Conservation (phyloP, 1,284 basidiomycete species). For the Ganoderma sp. region DNA sequence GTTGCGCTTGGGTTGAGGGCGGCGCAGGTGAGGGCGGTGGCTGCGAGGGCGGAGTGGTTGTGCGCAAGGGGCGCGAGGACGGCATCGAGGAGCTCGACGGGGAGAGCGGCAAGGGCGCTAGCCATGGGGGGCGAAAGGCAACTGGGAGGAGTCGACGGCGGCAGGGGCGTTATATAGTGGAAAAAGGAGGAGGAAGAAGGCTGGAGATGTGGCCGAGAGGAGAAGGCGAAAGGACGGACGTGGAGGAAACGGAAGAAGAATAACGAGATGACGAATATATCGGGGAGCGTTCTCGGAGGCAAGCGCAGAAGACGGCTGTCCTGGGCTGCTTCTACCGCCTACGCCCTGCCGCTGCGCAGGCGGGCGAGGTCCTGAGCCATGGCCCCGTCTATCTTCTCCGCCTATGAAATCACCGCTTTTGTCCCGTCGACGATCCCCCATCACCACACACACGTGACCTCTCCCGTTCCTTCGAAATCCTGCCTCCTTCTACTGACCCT, state of each 20-base stretch:
- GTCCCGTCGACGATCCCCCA: conserved; percentile 27
- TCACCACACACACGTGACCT: conserved; percentile 21
- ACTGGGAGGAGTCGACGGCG: neutral
- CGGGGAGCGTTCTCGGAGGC: conserved; percentile 12
- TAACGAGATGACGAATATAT: conserved; percentile 2
- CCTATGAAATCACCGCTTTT: conserved; percentile 17
- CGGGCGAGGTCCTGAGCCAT: neutral
- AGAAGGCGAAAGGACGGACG: conserved; percentile 14
- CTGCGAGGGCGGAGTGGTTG: conserved; percentile 34
- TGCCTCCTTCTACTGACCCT: neutral
- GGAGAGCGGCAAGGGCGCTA: conserved; percentile 38
- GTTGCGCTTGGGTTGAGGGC: conserved; percentile 55
- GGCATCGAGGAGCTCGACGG: conserved; percentile 42
- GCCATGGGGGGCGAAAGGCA: conserved; percentile 32
- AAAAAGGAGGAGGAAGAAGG: conserved; percentile 8
- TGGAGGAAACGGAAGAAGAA: conserved; percentile 4
- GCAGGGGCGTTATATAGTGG: conserved; percentile 17
- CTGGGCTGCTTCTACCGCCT: neutral
- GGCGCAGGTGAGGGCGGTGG: conserved; percentile 51
- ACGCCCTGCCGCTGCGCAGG: conserved; percentile 7
- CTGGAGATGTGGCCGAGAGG: conserved; percentile 10
- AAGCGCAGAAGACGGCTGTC: conserved; percentile 14
- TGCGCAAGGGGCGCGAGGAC: conserved; percentile 40
- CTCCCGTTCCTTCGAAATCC: conserved; percentile 16
- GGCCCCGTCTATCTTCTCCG: conserved; percentile 11